phyloP scores from a whole-genome alignment of 2,329 filamentous ascomycete genomes.

The Beauveria scarabaeidicola region DNA sequence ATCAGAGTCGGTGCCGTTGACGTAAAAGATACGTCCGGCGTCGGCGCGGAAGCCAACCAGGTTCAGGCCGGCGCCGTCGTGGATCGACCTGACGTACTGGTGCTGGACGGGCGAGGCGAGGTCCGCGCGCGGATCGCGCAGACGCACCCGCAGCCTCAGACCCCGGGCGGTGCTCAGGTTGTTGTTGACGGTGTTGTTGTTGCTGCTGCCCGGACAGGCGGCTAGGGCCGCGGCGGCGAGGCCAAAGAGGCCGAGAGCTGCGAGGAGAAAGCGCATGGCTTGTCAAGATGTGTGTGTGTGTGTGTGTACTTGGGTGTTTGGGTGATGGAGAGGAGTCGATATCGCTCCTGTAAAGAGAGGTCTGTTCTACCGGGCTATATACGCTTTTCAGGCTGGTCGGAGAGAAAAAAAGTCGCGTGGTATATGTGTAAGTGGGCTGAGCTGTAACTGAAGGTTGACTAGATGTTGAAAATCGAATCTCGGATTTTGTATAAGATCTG shows the following conservation, averaged over 20 bases:
- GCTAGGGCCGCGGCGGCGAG: background rate
- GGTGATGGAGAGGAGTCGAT: too few species aligned
- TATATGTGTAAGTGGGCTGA: background rate
- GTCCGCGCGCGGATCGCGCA: conserved; percentile 26
- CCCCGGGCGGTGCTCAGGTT: conserved; percentile 12
- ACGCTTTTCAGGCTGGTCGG: conserved; percentile 30
- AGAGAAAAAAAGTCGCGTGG: conserved; percentile 10
- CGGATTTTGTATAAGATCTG: too few species aligned
- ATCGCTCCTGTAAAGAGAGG: background rate
- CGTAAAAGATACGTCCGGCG: conserved; percentile 29
- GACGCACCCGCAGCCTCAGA: conserved; percentile 29
- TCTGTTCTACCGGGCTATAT: background rate
- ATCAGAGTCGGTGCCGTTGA: conserved; percentile 30
- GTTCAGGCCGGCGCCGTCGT: conserved; percentile 28
- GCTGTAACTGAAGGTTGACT: background rate
- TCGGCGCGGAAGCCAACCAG: conserved; percentile 23
- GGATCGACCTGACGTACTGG: conserved; percentile 24
- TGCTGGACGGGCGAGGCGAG: conserved; percentile 26
- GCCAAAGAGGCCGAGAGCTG: conserved; percentile 1
- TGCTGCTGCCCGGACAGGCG: background rate
- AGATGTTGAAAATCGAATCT: too few species aligned
- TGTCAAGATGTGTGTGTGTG: background rate
- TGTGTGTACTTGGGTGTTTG: too few species aligned
- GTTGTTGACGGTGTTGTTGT: background rate
- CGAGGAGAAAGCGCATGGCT: conserved; percentile 32